A percentile compares a stretch with the other conserved stretches of the same genome.
These are phyloP conservation scores for Melaleuca alternifolia DNA, from an alignment of 345 rosid genomes.

Conservation along the genomic window DNA sequence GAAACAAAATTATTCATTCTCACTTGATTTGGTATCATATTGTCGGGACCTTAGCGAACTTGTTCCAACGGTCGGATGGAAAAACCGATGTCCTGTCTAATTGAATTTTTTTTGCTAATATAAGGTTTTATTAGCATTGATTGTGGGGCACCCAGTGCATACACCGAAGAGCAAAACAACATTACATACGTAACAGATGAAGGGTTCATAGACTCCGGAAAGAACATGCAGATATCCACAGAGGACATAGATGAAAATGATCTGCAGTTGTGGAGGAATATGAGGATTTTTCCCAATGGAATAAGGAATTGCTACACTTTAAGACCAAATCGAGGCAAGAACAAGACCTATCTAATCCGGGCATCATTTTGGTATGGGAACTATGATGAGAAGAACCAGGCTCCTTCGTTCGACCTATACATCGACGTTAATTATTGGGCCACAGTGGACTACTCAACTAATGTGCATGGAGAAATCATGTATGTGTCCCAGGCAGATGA, in stretches of 20 bases:
- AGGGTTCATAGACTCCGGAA: conserved; percentile 20
- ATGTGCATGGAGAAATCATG: neutral
- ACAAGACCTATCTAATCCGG: conserved; percentile 21
- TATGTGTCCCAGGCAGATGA: neutral
- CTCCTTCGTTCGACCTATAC: conserved; percentile 20
- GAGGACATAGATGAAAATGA: neutral
- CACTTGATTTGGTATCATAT: neutral
- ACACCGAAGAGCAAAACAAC: conserved; percentile 4
- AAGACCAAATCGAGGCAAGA: conserved; percentile 5
- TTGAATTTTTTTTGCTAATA: neutral
- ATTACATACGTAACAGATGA: conserved; percentile 23
- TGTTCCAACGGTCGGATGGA: neutral
- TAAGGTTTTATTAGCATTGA: conserved; percentile 32
- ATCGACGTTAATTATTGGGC: conserved; percentile 2
- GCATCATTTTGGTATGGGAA: conserved; percentile 25
- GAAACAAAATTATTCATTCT: neutral
- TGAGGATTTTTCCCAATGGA: conserved; percentile 27
- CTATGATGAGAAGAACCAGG: conserved; percentile 10
- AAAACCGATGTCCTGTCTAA: neutral
- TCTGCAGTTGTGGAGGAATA: neutral
- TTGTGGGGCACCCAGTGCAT: conserved; percentile 26
- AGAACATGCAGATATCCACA: neutral
- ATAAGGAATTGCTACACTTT: conserved; percentile 32
- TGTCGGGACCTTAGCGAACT: neutral
- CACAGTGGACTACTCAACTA: neutral